Evolutionary conservation across 1,284 basidiomycete genomes (phyloP).

Genomic region (Amylostereum areolatum): DNA sequence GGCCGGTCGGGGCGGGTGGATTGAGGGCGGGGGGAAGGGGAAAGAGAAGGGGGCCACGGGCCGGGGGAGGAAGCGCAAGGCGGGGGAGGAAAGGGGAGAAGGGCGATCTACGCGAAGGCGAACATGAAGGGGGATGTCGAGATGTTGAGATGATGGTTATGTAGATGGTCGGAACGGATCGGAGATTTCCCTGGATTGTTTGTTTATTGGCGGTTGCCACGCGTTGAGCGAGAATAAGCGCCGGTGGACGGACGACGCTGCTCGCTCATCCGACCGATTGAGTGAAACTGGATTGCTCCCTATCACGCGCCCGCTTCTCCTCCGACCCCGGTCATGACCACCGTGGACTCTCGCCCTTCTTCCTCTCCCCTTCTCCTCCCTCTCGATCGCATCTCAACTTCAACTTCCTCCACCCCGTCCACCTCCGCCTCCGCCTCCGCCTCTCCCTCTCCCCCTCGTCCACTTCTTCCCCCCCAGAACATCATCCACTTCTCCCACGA

Average conservation of each 20-base stretch:
- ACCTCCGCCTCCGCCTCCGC: slow-evolving; percentile 3
- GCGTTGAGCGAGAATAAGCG: no score
- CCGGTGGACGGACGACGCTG: no score
- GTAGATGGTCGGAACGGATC: neutral
- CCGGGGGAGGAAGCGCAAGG: slow-evolving; percentile 1
- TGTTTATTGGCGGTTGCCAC: no score
- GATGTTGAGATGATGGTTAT: neutral
- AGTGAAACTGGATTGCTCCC: no score
- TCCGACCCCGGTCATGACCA: neutral
- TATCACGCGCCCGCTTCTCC: no score
- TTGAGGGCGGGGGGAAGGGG: slow-evolving; percentile 20
- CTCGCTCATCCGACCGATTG: no score
- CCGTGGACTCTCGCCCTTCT: slow-evolving; percentile 1
- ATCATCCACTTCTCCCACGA: slow-evolving; percentile 1
- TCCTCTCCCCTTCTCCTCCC: slow-evolving; percentile 7
- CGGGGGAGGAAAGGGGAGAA: slow-evolving; percentile 1
- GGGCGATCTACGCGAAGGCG: neutral
- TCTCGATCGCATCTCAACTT: slow-evolving; percentile 4
- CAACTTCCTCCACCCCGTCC: neutral
- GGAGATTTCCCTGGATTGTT: neutral
- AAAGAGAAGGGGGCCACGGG: slow-evolving; percentile 1
- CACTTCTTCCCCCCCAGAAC: neutral
- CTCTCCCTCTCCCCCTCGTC: no score
- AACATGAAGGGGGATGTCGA: neutral
- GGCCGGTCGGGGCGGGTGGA: slow-evolving; percentile 73